Percentiles rank a stretch among this genome's conserved stretches.
phyloP scores from a whole-genome alignment of 495 filamentous ascomycete species.

The Glarea lozoyensis region DNA sequence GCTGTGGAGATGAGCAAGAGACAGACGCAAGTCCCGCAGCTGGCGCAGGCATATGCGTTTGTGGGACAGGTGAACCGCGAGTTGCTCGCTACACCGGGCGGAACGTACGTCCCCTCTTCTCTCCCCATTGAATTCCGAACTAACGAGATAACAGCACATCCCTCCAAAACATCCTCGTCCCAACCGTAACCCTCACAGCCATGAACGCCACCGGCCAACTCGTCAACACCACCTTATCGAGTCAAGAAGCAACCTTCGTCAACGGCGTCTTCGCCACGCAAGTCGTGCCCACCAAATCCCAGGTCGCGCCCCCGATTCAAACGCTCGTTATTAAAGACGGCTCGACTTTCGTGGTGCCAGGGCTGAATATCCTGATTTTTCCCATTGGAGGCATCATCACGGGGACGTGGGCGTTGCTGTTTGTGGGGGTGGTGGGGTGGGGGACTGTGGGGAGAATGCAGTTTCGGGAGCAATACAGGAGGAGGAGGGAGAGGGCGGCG shows the following conservation, averaged over 20 bases:
- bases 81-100: constrained; percentile 24
- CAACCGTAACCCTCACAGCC: constrained; percentile 50
- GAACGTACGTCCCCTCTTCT: constrained; percentile 15
- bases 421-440: constrained; percentile 45
- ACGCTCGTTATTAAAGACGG: constrained; percentile 24
- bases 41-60: constrained; percentile 44
- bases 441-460: constrained; percentile 56
- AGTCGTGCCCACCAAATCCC: constrained; percentile 29
- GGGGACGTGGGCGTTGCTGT: constrained; percentile 47
- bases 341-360: constrained; percentile 52
- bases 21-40: constrained; percentile 14
- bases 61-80: constrained; percentile 41
- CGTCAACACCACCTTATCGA: constrained; percentile 52
- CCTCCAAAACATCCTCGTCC: constrained; percentile 53
- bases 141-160: constrained; percentile 33
- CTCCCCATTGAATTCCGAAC: constrained; percentile 6
- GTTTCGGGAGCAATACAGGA: constrained; percentile 52
- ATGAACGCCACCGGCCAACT: constrained; percentile 29
- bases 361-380: constrained; percentile 56
- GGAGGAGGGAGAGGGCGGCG: constrained; percentile 38
- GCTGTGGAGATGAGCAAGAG: constrained; percentile 7
- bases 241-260: constrained; percentile 59
- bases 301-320: constrained; percentile 22
- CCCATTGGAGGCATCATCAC: constrained; percentile 61
- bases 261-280: constrained; percentile 46